Conservation (phyloP, 768 basidiomycete genomes). For the Krasilnikovozyma curviuscula region DNA sequence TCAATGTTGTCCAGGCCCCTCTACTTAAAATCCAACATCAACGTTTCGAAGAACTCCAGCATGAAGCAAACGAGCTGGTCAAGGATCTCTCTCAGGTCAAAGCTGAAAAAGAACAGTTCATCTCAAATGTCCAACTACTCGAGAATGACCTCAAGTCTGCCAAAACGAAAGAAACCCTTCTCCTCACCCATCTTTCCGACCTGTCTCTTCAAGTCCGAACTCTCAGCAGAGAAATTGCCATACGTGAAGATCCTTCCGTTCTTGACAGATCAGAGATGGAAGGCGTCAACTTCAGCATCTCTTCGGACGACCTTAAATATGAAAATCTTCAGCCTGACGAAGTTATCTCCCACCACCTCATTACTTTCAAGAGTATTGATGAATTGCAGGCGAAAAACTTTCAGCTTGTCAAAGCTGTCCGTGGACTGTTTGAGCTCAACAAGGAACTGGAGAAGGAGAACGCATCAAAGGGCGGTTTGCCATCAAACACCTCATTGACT, state of each 20-base stretch:
- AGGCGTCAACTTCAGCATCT: constrained; percentile 25
- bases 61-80: constrained; percentile 61
- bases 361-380: constrained; percentile 61
- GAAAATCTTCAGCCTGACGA: constrained; percentile 31
- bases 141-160: constrained; percentile 14
- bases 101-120: constrained; percentile 43
- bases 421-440: constrained; percentile 69
- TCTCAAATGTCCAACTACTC: constrained; percentile 9
- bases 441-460: constrained; percentile 65
- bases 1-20: constrained; percentile 45
- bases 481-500: constrained; percentile 47
- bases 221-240: constrained; percentile 56
- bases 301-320: constrained; percentile 14
- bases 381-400: constrained; percentile 81
- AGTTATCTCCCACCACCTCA: constrained; percentile 72
- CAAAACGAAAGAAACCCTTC: no score
- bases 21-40: constrained; percentile 69
- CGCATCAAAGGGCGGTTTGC: constrained; percentile 24
- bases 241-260: constrained; percentile 65
- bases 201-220: constrained; percentile 65
- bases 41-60: constrained; percentile 67
- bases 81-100: constrained; percentile 57
- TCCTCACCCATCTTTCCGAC: constrained; percentile 62
- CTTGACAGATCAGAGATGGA: constrained; percentile 37
- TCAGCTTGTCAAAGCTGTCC: constrained; percentile 60